These are phyloP conservation scores for Sphenostylis stenocarpa DNA, from an alignment of 306 rosid genomes.

Conservation along the genomic window DNA sequence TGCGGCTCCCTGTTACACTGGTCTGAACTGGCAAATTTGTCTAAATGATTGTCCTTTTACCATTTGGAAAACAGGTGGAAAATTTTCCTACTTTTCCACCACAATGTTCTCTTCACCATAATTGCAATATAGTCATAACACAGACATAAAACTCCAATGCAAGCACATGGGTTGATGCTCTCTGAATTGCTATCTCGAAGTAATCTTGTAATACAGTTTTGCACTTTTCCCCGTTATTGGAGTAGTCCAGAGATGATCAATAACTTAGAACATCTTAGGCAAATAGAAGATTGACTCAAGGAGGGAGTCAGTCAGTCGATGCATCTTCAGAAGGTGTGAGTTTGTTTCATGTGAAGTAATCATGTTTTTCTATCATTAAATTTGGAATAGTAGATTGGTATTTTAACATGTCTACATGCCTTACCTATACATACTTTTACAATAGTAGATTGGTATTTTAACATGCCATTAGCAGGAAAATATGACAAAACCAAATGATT, in stretches of 20 bases:
- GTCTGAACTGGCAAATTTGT: not conserved
- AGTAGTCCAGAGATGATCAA: constrained; percentile 44
- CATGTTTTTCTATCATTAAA: constrained; percentile 3
- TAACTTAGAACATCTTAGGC: constrained; percentile 42
- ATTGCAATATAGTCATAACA: not conserved
- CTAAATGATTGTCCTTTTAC: not conserved
- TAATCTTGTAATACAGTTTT: constrained; percentile 17
- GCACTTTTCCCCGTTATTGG: constrained; percentile 44
- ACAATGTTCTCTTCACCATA: not conserved
- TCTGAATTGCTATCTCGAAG: not conserved
- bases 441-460: too few relatives aligned
- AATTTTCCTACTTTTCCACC: not conserved
- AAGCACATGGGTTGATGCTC: not conserved
- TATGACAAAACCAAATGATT: constrained; percentile 43
- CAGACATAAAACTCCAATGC: not conserved
- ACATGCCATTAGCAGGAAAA: constrained; percentile 50
- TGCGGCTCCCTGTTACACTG: too few relatives aligned
- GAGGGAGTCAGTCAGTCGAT: constrained; percentile 45
- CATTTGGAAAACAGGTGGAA: not conserved
- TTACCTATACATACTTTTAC: too few relatives aligned
- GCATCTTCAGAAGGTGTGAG: constrained; percentile 44
- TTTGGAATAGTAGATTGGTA: not conserved
- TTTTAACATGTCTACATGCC: not conserved
- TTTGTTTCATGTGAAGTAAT: constrained; percentile 14
- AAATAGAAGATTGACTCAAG: constrained; percentile 51